Base-by-base conservation (phyloP, 768 basidiomycete genomes). In the Termitomyces heimii region DNA sequence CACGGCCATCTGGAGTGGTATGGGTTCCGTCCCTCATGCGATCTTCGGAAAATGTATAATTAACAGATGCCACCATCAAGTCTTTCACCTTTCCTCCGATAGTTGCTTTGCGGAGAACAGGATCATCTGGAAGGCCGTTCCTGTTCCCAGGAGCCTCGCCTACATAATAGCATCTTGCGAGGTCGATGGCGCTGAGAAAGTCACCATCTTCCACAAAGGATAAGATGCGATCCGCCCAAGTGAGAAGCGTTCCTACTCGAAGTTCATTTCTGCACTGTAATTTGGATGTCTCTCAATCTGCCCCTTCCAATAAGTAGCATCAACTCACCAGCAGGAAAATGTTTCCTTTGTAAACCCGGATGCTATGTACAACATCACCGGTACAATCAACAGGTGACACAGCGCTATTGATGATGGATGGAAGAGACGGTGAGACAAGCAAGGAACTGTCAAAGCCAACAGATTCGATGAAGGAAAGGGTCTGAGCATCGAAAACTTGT, bases 161-260 rank as follows among this genome's bases (percentile, higher is more conserved):
- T 16, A 82, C 73, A 69, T 93, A 94, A 72, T 95, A 99, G 0
- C 83, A 77, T 26, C 89, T 82, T 0, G 92, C 82, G 24, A 95
- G 76, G 53, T 95, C 88, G 60, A 98, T 96, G 3, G 97, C 96
- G 48, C 80, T 82, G 44, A 98, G 77, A 67, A 98, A 96, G 66
- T 98, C 86, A 14, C 94, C 94, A 10, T 80, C 78, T 65, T 92
- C 82, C 28, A 98, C 94, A 46, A 87, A 82, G 0, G 83, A 78
- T 44, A 99, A 75, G 24, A 98, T 86, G 44, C 88, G 85, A 68
- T 99, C 97, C 5, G 96, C 93, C 97, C 97, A 99, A 1, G 93
- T 92, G 31, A 94, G 75, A 22, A 98, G 76, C 2, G 89, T 91
- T 28, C 94, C 97, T 3, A 89, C 93, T 66, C 82, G 79, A 1